Percentiles rank a stretch among this genome's conserved stretches.
phyloP scores from a whole-genome alignment of 352 stramenopile species.

The Phytophthora melonis region DNA sequence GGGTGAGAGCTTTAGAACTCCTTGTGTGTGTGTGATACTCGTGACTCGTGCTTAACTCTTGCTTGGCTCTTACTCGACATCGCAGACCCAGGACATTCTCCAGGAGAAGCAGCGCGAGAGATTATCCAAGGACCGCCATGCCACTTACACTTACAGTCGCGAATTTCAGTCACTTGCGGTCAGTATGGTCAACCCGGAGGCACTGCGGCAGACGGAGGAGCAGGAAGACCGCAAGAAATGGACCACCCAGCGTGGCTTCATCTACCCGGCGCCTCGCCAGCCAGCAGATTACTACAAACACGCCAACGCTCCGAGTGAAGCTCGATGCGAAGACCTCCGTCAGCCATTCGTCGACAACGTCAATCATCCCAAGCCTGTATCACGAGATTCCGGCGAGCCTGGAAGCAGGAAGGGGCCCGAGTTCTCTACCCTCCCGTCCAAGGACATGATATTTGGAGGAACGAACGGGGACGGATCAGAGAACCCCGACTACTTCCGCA shows the following conservation, averaged over 20 bases:
- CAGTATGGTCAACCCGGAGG: constrained; percentile 81
- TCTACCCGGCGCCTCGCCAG: constrained; percentile 82
- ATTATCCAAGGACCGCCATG: constrained; percentile 47
- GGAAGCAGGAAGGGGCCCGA: constrained; percentile 30
- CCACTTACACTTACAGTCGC: constrained; percentile 86
- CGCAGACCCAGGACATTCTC: constrained; percentile 82
- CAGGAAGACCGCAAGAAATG: constrained; percentile 61
- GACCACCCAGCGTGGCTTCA: constrained; percentile 89
- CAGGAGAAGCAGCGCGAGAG: constrained; percentile 81
- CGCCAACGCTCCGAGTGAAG: constrained; percentile 71
- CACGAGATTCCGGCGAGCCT: constrained; percentile 35
- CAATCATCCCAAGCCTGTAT: constrained; percentile 73
- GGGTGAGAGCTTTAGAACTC: constrained; percentile 45
- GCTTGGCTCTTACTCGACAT: neutral
- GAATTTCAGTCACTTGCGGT: constrained; percentile 91
- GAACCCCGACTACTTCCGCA: constrained; percentile 85
- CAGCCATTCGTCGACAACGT: constrained; percentile 89
- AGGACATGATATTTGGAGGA: constrained; percentile 88
- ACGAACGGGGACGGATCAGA: constrained; percentile 74
- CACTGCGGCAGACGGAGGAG: constrained; percentile 61
- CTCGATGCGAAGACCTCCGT: constrained; percentile 84
- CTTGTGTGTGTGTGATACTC: neutral
- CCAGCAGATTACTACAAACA: constrained; percentile 81
- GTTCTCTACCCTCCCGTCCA: constrained; percentile 90
- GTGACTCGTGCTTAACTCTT: constrained; percentile 3